Base-by-base conservation (phyloP, 176 grass and related monocot species). In the Microstegium vimineum region DNA sequence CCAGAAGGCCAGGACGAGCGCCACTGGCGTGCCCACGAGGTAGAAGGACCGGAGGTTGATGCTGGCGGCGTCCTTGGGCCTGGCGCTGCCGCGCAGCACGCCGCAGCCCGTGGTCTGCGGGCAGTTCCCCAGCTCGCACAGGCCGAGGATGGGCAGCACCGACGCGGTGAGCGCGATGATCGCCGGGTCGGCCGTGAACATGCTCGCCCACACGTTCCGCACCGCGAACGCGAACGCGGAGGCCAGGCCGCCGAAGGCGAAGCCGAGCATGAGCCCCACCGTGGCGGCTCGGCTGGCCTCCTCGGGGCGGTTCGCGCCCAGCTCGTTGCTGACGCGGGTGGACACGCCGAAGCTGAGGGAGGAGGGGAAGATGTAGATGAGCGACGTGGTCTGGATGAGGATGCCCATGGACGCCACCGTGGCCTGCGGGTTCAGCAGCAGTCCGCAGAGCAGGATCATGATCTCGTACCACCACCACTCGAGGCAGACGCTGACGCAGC, bases 391-490 rank as follows among this genome's bases (percentile, higher is more conserved):
- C 83, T 98, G 95, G 78, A 98, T 98, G 0, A 98, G 84, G 56
- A 98, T 90, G 60, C 95, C 95, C 95, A 98, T 98, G 72, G 92
- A 93, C 20, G 95, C 95, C 42, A 98, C 95, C 4, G 95, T 93
- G 0, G 92, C 90, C 76, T 95, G 90, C 52, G 92, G 95, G 80
- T 98, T 93, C 66, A 88, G 62, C 22, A 98, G 92, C 52, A 97
- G 89, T 5, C 94, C 94, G 61, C 94, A 97, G 26, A 97, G 80
- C 46, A 98, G 82, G 70, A 94, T 94, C 95, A 98, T 98, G 83
- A 98, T 94, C 89, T 98, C 95, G 59, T 97, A 97, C 92, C 92
- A 97, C 95, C 95, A 97, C 95, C 95, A 97, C 81, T 97, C 95
- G 8, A 97, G 81, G 70, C 95, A 97, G 20, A 95, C 93, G 73